These are phyloP conservation scores for Fusarium subtropicale DNA, from an alignment of 2,329 filamentous ascomycete species.

Conservation along the genomic window DNA sequence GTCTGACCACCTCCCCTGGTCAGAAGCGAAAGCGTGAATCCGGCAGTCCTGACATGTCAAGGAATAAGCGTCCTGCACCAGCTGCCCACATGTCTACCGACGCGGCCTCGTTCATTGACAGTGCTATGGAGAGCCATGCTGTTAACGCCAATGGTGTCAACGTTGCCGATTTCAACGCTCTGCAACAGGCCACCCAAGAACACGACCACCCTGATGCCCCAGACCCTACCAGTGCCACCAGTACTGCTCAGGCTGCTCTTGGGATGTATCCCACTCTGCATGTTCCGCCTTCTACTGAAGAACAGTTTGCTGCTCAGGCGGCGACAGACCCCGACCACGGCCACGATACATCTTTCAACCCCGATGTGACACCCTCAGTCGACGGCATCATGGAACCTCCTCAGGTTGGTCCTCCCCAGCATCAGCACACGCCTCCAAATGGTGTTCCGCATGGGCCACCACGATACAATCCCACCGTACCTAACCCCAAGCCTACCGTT, in stretches of 20 bases:
- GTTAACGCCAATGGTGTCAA: conserved; percentile 58
- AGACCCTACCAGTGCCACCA: conserved; percentile 66
- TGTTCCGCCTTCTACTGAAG: conserved; percentile 67
- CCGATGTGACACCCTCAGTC: conserved; percentile 49
- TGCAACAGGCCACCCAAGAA: conserved; percentile 64
- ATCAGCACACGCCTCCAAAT: conserved; percentile 54
- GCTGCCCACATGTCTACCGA: conserved; percentile 60
- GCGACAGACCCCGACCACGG: conserved; percentile 51
- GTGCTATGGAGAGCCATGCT: conserved; percentile 59
- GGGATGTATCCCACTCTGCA: conserved; percentile 71
- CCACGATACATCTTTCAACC: conserved; percentile 51
- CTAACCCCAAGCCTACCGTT: conserved; percentile 81
- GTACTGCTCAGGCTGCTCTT: conserved; percentile 69
- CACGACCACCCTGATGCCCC: conserved; percentile 61
- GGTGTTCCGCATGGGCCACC: conserved; percentile 52
- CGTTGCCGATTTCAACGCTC: conserved; percentile 66
- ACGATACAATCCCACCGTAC: conserved; percentile 54
- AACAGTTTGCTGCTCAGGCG: conserved; percentile 68
- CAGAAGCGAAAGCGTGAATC: conserved; percentile 68
- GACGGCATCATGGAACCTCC: conserved; percentile 49
- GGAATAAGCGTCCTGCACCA: conserved; percentile 63
- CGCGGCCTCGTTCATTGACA: conserved; percentile 66
- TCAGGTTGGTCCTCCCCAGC: conserved; percentile 40
- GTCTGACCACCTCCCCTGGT: conserved; percentile 57
- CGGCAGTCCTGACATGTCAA: conserved; percentile 62